Evolutionary conservation across 2,329 filamentous ascomycete species (phyloP).

Genomic region (Daldinia eschscholtzii): DNA sequence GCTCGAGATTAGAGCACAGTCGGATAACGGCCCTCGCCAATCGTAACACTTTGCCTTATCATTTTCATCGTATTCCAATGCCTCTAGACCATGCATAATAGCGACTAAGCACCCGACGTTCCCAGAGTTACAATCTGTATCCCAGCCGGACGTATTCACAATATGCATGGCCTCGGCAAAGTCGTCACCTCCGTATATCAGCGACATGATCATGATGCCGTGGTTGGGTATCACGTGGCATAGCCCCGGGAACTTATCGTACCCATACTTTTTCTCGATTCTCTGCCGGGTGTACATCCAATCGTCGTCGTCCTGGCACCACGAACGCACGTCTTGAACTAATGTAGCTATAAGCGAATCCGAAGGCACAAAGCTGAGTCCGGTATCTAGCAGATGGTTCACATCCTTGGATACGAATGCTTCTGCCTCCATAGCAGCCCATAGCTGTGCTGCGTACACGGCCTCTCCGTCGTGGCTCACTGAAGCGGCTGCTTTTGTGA

Average conservation of each 20-base stretch:
- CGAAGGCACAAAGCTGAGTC: constrained; percentile 48
- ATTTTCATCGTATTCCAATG: constrained; percentile 42
- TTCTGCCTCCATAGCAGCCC: constrained; percentile 57
- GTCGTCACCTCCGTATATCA: constrained; percentile 50
- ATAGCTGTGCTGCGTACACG: constrained; percentile 55
- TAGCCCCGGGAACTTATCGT: constrained; percentile 52
- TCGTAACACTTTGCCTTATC: constrained; percentile 39
- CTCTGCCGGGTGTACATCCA: constrained; percentile 53
- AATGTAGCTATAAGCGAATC: constrained; percentile 50
- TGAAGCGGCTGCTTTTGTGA: constrained; percentile 52
- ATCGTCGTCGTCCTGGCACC: constrained; percentile 48
- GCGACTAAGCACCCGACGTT: constrained; percentile 55
- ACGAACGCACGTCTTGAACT: constrained; percentile 50
- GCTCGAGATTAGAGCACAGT: constrained; percentile 54
- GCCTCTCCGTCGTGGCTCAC: constrained; percentile 58
- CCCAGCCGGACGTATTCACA: constrained; percentile 55
- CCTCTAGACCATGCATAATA: constrained; percentile 53
- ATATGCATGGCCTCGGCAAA: constrained; percentile 55
- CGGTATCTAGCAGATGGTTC: constrained; percentile 52
- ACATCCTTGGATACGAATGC: constrained; percentile 53
- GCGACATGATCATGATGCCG: constrained; percentile 52
- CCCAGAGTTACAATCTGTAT: constrained; percentile 57
- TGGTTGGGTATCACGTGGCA: constrained; percentile 55
- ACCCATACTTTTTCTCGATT: constrained; percentile 53
- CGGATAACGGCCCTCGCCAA: constrained; percentile 54